These are phyloP conservation scores for Apiospora phragmitis DNA, from an alignment of 2,329 filamentous ascomycete genomes.

Conservation along the genomic window DNA sequence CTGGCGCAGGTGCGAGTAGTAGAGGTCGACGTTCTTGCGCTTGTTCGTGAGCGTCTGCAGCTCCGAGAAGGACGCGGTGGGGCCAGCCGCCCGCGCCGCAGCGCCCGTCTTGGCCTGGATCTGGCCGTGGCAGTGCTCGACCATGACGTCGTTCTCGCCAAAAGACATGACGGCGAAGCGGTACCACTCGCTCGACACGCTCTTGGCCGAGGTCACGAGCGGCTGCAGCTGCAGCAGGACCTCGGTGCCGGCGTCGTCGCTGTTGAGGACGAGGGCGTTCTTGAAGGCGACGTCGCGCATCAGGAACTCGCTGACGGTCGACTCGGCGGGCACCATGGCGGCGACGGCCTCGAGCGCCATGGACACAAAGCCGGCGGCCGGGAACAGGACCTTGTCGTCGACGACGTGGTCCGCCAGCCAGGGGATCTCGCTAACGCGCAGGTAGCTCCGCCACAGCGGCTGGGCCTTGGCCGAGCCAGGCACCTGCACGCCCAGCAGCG, in stretches of 20 bases:
- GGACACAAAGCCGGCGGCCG: not conserved
- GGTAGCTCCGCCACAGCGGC: constrained; percentile 2
- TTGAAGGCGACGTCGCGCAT: constrained; percentile 37
- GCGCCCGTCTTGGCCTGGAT: not conserved
- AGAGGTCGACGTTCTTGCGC: constrained; percentile 12
- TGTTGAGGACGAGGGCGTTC: constrained; percentile 15
- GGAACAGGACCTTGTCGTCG: constrained; percentile 7
- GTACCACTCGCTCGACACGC: not conserved
- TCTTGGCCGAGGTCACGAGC: not conserved
- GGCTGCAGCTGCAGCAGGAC: constrained; percentile 35
- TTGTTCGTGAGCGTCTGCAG: no score
- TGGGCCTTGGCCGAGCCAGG: not conserved
- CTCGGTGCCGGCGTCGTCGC: constrained; percentile 35
- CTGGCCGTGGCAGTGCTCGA: not conserved
- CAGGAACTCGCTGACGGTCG: constrained; percentile 31
- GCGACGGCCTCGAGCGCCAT: constrained; percentile 20
- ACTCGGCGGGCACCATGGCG: constrained; percentile 18
- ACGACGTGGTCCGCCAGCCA: constrained; percentile 12
- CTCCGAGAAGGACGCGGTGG: no score
- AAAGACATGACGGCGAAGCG: not conserved
- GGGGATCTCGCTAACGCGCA: not conserved
- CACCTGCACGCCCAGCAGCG: constrained; percentile 3
- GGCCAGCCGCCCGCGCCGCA: not conserved
- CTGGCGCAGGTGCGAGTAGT: constrained; percentile 18
- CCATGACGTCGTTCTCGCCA: not conserved